Conservation (phyloP, 1,284 basidiomycete genomes). For the Sanghuangporus weigelae region DNA sequence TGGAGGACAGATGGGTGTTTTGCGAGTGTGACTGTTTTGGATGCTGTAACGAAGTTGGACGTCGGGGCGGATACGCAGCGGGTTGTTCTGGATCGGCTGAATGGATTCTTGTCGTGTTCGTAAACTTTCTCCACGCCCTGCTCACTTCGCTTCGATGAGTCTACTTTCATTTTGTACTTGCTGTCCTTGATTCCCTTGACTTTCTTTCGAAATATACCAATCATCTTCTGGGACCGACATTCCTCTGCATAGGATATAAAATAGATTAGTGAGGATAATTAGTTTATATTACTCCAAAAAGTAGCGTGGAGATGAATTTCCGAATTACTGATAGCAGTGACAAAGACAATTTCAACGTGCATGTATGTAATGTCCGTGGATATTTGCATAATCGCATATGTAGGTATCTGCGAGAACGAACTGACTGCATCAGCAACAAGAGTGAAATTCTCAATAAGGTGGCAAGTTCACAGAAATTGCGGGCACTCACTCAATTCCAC, state of each 20-base stretch:
- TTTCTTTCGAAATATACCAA: background rate
- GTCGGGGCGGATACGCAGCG: conserved; percentile 36
- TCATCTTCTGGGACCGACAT: background rate
- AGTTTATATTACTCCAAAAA: background rate
- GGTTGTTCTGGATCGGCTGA: conserved; percentile 34
- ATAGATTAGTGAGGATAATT: background rate
- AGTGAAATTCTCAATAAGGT: too few relatives aligned
- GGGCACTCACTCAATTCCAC: background rate
- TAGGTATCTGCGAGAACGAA: background rate
- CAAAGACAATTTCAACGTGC: background rate
- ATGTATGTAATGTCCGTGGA: background rate
- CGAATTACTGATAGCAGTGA: background rate
- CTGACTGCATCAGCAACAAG: background rate
- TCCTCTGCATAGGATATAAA: background rate
- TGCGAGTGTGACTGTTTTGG: conserved; percentile 42
- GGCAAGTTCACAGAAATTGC: background rate
- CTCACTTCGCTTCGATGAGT: too few relatives aligned
- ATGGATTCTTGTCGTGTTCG: conserved; percentile 28
- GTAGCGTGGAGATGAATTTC: background rate
- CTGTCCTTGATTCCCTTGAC: background rate
- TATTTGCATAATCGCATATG: background rate
- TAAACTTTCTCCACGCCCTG: too few relatives aligned
- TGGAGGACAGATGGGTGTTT: conserved; percentile 33
- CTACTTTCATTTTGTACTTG: background rate
- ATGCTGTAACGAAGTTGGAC: conserved; percentile 40